These are phyloP conservation scores for Chaetomium olivaceum DNA, from an alignment of 2,329 filamentous ascomycete species.

Conservation along the genomic window DNA sequence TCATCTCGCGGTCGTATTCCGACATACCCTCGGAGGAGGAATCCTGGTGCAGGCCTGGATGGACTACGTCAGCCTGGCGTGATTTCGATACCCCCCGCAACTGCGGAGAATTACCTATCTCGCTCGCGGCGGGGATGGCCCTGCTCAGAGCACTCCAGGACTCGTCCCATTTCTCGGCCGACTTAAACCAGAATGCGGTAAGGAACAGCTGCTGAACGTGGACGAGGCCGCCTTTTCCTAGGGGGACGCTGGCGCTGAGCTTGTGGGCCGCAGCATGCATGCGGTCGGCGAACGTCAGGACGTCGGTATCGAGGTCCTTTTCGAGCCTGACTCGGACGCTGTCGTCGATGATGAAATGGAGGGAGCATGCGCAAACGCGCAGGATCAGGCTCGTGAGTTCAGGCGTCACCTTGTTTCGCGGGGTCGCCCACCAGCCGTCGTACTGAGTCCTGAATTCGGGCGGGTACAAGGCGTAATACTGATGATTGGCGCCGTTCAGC, in stretches of 20 bases:
- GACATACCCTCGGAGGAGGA: conserved; percentile 38
- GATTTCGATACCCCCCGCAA: background rate
- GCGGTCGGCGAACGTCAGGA: conserved; percentile 42
- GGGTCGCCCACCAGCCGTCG: conserved; percentile 47
- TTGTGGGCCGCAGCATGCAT: conserved; percentile 46
- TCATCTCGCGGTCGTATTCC: conserved; percentile 50
- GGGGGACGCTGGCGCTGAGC: conserved; percentile 45
- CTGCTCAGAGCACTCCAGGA: conserved; percentile 49
- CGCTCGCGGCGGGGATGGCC: conserved; percentile 50
- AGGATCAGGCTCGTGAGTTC: conserved; percentile 51
- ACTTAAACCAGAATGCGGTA: conserved; percentile 49
- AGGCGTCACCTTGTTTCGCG: conserved; percentile 39
- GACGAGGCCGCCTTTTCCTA: conserved; percentile 46
- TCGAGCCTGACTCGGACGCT: conserved; percentile 44
- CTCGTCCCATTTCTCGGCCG: conserved; percentile 48
- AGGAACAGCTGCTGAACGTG: conserved; percentile 54
- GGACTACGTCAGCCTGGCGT: conserved; percentile 17
- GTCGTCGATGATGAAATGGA: conserved; percentile 43
- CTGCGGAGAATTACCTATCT: conserved; percentile 41
- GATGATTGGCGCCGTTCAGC: conserved; percentile 46
- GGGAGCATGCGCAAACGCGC: conserved; percentile 48
- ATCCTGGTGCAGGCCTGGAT: conserved; percentile 44
- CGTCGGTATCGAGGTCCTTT: conserved; percentile 45
- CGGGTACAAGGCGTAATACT: conserved; percentile 49
- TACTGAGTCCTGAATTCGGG: conserved; percentile 48